A percentile compares a stretch with the other conserved stretches of the same genome.
Conservation (phyloP, 768 basidiomycete species). For the Neoboletus subvelutipes region DNA sequence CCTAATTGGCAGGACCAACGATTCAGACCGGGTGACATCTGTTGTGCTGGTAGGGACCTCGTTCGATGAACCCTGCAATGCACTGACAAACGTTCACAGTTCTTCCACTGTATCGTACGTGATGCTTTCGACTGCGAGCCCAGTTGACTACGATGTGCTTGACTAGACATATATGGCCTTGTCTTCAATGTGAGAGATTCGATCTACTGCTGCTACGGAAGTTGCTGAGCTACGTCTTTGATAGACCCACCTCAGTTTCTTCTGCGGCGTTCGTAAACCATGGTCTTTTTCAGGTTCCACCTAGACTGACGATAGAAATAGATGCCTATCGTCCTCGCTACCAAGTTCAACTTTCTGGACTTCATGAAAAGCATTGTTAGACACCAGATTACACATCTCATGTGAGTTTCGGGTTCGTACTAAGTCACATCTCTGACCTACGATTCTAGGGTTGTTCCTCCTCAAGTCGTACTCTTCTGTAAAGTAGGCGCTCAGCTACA, state of each 20-base stretch:
- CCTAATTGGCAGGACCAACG: conserved; percentile 47
- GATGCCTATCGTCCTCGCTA: conserved; percentile 49
- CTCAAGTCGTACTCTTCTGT: conserved; percentile 48
- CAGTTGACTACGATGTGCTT: neutral
- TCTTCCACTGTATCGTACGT: conserved; percentile 61
- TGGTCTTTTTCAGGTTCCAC: neutral
- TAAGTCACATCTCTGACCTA: neutral
- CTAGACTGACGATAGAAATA: conserved; percentile 24
- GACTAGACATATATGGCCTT: conserved; percentile 64
- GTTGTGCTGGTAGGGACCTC: conserved; percentile 49
- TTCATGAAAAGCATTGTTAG: conserved; percentile 47
- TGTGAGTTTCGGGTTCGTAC: conserved; percentile 22
- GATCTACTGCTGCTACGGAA: neutral
- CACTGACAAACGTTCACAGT: conserved; percentile 34
- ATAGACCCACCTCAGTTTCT: conserved; percentile 58
- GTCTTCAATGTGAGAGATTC: conserved; percentile 50
- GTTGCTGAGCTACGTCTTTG: conserved; percentile 27
- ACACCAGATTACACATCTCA: conserved; percentile 47
- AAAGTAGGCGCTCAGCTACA: conserved; percentile 37
- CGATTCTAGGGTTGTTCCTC: conserved; percentile 41
- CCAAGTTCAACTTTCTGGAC: conserved; percentile 44
- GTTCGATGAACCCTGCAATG: neutral
- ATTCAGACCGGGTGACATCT: conserved; percentile 60
- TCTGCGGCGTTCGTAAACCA: conserved; percentile 47
- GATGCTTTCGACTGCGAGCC: neutral